Conservation (phyloP, 768 basidiomycete species). For the Amanita thiersii region DNA sequence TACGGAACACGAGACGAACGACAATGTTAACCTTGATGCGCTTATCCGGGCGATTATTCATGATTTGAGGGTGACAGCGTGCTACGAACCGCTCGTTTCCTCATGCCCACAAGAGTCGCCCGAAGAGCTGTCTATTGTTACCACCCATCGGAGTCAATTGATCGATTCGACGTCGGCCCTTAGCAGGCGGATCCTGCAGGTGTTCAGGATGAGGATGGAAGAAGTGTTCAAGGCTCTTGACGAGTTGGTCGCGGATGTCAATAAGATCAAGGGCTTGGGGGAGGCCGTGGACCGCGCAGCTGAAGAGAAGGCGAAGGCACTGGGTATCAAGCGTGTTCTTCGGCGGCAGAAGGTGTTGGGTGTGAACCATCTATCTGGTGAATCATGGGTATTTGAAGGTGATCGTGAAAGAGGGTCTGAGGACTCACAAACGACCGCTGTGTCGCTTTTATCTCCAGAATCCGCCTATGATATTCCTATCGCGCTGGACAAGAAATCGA, state of each 20-base stretch:
- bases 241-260: constrained; percentile 16
- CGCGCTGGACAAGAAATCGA: constrained; percentile 9
- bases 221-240: constrained; percentile 5
- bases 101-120: neutral
- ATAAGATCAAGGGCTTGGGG: constrained; percentile 35
- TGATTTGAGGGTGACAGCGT: neutral
- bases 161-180: constrained; percentile 1
- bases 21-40: neutral
- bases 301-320: constrained; percentile 30
- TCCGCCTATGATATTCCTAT: constrained; percentile 7
- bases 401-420: constrained; percentile 52
- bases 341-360: constrained; percentile 11
- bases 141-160: neutral
- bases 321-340: constrained; percentile 22
- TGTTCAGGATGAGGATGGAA: neutral
- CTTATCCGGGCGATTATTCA: constrained; percentile 2
- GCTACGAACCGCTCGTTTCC: neutral
- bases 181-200: neutral
- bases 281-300: constrained; percentile 35
- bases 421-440: constrained; percentile 54
- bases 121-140: neutral
- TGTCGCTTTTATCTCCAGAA: constrained; percentile 16
- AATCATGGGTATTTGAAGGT: constrained; percentile 6
- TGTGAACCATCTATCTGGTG: neutral
- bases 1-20: neutral